A percentile compares a stretch with the other conserved stretches of the same genome.
These are phyloP conservation scores for Paracamarosporium sp. DNA, from an alignment of 2,329 filamentous ascomycete genomes.

Conservation along the genomic window DNA sequence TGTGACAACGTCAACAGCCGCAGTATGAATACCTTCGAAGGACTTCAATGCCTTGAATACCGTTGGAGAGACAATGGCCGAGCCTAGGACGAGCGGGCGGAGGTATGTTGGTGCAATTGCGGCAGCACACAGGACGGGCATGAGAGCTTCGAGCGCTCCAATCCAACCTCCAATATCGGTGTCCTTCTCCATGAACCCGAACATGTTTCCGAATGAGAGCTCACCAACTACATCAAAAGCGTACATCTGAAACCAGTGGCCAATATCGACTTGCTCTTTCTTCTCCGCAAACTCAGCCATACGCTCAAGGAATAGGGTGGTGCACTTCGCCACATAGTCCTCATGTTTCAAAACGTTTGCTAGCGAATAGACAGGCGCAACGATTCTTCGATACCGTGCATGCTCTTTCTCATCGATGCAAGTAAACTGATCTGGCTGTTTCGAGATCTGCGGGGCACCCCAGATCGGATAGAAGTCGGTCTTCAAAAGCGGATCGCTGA, in stretches of 20 bases:
- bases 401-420: constrained; percentile 26
- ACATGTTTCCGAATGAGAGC: constrained; percentile 49
- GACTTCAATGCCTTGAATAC: constrained; percentile 32
- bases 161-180: constrained; percentile 50
- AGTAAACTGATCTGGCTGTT: constrained; percentile 27
- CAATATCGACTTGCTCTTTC: constrained; percentile 29
- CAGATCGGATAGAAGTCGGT: constrained; percentile 22
- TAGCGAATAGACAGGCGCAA: constrained; percentile 47
- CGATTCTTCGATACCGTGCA: constrained; percentile 19
- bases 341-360: constrained; percentile 47
- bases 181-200: constrained; percentile 51
- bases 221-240: constrained; percentile 51
- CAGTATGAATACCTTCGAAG: constrained; percentile 31
- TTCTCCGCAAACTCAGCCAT: constrained; percentile 23
- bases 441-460: constrained; percentile 17
- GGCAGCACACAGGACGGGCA: constrained; percentile 38
- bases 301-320: constrained; percentile 26
- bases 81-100: constrained; percentile 32
- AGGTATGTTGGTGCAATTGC: constrained; percentile 37
- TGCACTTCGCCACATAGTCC: constrained; percentile 29
- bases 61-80: constrained; percentile 26
- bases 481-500: constrained; percentile 20
- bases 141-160: constrained; percentile 42
- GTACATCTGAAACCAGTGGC: constrained; percentile 34
- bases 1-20: constrained; percentile 27